Base-by-base conservation (phyloP, 768 basidiomycete genomes). In the Pluteus cervinus region DNA sequence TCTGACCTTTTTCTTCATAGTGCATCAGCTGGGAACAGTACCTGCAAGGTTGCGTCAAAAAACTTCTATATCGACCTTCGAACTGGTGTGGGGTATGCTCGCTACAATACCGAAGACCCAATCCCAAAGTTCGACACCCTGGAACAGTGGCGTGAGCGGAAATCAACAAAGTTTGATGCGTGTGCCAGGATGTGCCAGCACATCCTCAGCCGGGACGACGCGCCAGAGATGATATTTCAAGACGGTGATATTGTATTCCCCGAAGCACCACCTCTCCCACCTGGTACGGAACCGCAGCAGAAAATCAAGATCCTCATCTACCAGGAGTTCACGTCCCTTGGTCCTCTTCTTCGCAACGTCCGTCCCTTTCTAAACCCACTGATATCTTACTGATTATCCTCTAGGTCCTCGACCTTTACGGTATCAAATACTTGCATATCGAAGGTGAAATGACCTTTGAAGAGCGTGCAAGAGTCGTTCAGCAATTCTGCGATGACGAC, bases 281-380 rank as follows among this genome's bases (percentile, higher is more conserved):
- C 29, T 5, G 45, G 39, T 0, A 42, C 42, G 21, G 12, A 14
- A 4, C 28, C 37, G 5, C n/a, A 24, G 0, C 34, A 34, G 4
- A 15, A 30, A 1, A 31, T 4, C 3, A 48, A 48, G 14, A 40
- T 57, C 8, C 5, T 51, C 3, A 30, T 54, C 1, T 56, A 42
- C 12, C 42, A 50, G n/a, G 49, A 52, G 16, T 57, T 57, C 18
- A 39, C 51, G 1, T 48, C 46, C 4, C 25, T 55, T 3, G 41
- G 43, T 3, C 26, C 29, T 1, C 29, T 54, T 3, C 37, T 57
- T 2, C 34, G 33, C 0, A 48, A 51, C 21, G 58, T 57, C 22
- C n/a, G 40, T n/a, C 5, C 22, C 44, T 11, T 35, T 47, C 21
- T 24, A 12, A 20, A 22, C 22, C 16, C 31, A 6, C 18, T 3